Percentiles rank a stretch among this genome's conserved stretches.
Conservation (phyloP, 805 yeast species). For the Lachancea waltii region DNA sequence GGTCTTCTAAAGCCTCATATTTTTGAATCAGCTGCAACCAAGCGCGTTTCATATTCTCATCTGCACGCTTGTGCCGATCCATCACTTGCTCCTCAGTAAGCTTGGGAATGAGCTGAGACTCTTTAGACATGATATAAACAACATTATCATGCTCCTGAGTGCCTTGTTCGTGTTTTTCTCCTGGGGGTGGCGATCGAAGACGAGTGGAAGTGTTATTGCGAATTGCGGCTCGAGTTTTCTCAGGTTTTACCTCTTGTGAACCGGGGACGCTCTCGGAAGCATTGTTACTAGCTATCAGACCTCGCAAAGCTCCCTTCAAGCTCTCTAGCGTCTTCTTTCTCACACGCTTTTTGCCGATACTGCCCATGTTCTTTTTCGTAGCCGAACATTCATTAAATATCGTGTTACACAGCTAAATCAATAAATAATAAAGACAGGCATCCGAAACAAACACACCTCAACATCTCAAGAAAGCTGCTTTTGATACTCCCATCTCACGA, state of each 20-base stretch:
- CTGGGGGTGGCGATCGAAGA: not conserved
- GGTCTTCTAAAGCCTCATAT: conserved; percentile 45
- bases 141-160: conserved; percentile 11
- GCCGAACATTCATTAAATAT: not conserved
- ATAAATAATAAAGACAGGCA: not conserved
- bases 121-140: conserved; percentile 29
- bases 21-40: conserved; percentile 52
- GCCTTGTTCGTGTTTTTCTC: not conserved
- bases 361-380: conserved; percentile 6
- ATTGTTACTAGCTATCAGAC: conserved; percentile 11
- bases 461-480: not conserved
- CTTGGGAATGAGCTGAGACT: conserved; percentile 27
- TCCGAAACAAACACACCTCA: too few relatives aligned
- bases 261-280: not conserved
- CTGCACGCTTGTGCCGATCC: conserved; percentile 31
- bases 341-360: conserved; percentile 11
- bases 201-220: too few relatives aligned
- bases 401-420: not conserved
- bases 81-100: conserved; percentile 31
- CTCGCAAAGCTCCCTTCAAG: conserved; percentile 20
- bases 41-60: conserved; percentile 29
- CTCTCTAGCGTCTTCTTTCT: conserved; percentile 13
- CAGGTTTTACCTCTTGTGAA: too few relatives aligned
- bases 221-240: too few relatives aligned
- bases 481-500: not conserved